Evolutionary conservation across 2,329 filamentous ascomycete genomes (phyloP).

Genomic region (Cryphonectria japonica): DNA sequence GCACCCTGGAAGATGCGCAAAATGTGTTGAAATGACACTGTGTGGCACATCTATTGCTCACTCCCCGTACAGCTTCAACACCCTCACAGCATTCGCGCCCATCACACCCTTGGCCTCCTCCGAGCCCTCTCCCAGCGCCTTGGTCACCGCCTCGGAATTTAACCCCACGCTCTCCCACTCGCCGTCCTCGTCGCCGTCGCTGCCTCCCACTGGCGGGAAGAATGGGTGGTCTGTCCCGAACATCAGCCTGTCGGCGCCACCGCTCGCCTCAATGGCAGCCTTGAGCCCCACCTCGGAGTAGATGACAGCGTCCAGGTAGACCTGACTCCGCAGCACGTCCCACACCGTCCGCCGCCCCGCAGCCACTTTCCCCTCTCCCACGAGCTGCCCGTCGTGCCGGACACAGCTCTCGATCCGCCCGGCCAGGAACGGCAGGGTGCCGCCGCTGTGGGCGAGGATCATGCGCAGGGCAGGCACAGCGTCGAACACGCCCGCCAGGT

Average conservation of each 20-base stretch:
- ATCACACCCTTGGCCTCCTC: slow-evolving; percentile 34
- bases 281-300: slow-evolving; percentile 76
- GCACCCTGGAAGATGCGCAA: neutral
- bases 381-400: slow-evolving; percentile 77
- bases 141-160: slow-evolving; percentile 41
- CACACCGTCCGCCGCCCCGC: slow-evolving; percentile 54
- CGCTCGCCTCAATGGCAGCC: slow-evolving; percentile 68
- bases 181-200: slow-evolving; percentile 62
- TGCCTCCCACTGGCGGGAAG: slow-evolving; percentile 72
- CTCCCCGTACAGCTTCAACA: slow-evolving; percentile 35
- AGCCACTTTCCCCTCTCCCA: slow-evolving; percentile 61
- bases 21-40: neutral
- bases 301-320: slow-evolving; percentile 87
- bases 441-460: slow-evolving; percentile 85
- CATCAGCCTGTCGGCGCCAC: slow-evolving; percentile 71
- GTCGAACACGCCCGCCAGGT: slow-evolving; percentile 85
- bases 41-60: neutral
- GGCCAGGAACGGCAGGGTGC: slow-evolving; percentile 85
- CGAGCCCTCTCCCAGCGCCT: slow-evolving; percentile 34
- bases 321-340: slow-evolving; percentile 68
- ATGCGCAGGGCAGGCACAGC: slow-evolving; percentile 70
- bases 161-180: slow-evolving; percentile 71
- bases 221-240: slow-evolving; percentile 87
- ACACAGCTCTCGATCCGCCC: slow-evolving; percentile 89
- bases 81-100: slow-evolving; percentile 37